A percentile compares a stretch with the other conserved stretches of the same genome.
These are phyloP conservation scores for Pleoardoris graminearum DNA, from an alignment of 2,329 filamentous ascomycete species.

Conservation along the genomic window DNA sequence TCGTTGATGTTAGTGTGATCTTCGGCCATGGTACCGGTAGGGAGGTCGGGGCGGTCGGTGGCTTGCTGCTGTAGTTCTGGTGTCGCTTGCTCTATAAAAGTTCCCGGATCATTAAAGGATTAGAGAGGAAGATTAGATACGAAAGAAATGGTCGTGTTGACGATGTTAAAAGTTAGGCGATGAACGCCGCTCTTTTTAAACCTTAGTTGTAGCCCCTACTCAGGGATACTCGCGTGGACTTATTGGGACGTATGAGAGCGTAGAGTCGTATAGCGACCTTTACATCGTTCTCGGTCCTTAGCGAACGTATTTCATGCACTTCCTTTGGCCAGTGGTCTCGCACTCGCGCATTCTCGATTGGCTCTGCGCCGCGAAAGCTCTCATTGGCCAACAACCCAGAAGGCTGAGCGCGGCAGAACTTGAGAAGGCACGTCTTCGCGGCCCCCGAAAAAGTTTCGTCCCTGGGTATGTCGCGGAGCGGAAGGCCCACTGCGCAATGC, in stretches of 20 bases:
- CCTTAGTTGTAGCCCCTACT: not conserved
- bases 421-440: not conserved
- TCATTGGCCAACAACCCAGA: not conserved
- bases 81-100: too few species aligned
- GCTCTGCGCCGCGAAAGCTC: not conserved
- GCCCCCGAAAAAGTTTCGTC: not conserved
- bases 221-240: not conserved
- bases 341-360: not conserved
- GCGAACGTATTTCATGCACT: not conserved
- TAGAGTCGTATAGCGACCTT: constrained; percentile 2
- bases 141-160: too few species aligned
- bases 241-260: constrained; percentile 3
- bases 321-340: not conserved
- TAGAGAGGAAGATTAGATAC: too few species aligned
- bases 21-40: constrained; percentile 2
- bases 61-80: too few species aligned
- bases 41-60: not conserved
- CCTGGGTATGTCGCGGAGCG: not conserved
- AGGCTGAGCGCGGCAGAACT: too few species aligned
- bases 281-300: not conserved
- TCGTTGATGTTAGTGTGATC: constrained; percentile 5
- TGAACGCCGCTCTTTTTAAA: too few species aligned
- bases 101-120: too few species aligned
- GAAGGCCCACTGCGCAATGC: not conserved
- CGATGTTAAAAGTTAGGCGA: too few species aligned